A percentile compares a stretch with the other conserved stretches of the same genome.
Evolutionary conservation across 169 alveolate genomes (phyloP).

Genomic region (Plasmodium yoelii): DNA sequence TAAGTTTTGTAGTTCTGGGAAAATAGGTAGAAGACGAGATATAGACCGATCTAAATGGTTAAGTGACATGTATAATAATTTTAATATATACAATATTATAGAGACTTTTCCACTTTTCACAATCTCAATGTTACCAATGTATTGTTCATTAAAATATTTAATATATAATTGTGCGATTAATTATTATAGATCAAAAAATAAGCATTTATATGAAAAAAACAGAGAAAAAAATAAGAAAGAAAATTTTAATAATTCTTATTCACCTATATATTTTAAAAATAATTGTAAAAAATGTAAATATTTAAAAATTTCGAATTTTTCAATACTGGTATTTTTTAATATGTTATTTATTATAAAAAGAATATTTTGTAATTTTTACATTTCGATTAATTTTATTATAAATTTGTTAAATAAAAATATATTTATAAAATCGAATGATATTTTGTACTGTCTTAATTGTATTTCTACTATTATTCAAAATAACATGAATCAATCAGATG

Average conservation of each 20-base stretch:
- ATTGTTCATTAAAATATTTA: constrained; percentile 49
- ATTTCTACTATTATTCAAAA: constrained; percentile 5
- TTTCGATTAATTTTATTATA: constrained; percentile 41
- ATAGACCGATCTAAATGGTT: too few relatives aligned
- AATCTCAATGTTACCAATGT: constrained; percentile 64
- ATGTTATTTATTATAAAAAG: constrained; percentile 59
- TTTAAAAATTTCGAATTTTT: constrained; percentile 54
- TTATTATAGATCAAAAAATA: constrained; percentile 56
- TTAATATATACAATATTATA: constrained; percentile 55
- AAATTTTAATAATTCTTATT: constrained; percentile 24
- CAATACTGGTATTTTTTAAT: constrained; percentile 32
- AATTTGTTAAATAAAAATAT: constrained; percentile 38
- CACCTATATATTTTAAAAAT: constrained; percentile 59
- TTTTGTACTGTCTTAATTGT: constrained; percentile 19
- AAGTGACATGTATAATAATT: constrained; percentile 5
- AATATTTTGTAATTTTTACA: constrained; percentile 56
- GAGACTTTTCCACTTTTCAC: constrained; percentile 51
- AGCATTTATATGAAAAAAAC: constrained; percentile 28
- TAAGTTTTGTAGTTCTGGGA: background rate
- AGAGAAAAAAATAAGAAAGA: constrained; percentile 14
- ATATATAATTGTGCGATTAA: constrained; percentile 52
- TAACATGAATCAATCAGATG: constrained; percentile 7
- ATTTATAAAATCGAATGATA: constrained; percentile 44
- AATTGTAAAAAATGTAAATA: constrained; percentile 63
- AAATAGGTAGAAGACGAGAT: constrained; percentile 1